Evolutionary conservation across 2,329 filamentous ascomycete species (phyloP).

Genomic region (Colletotrichum scovillei): DNA sequence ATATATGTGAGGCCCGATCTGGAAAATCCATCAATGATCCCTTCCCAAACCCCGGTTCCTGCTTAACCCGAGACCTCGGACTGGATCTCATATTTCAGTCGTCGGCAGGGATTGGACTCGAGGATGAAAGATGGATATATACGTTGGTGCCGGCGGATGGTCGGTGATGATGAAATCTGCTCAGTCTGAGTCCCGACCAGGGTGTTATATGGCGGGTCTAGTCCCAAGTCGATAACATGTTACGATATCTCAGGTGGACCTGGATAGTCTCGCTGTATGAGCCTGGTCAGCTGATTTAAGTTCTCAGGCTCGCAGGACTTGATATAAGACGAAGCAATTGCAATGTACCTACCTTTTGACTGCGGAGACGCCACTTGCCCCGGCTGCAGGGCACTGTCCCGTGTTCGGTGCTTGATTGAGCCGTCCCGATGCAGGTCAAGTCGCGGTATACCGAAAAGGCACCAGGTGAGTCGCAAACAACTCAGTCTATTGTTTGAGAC

Average conservation of each 20-base stretch:
- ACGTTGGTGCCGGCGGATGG: conserved; percentile 21
- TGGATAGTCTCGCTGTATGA: conserved; percentile 11
- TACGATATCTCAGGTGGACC: conserved; percentile 22
- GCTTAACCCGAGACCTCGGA: conserved; percentile 34
- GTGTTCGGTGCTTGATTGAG: conserved; percentile 18
- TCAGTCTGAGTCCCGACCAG: conserved; percentile 27
- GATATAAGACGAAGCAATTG: conserved; percentile 27
- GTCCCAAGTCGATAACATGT: conserved; percentile 27
- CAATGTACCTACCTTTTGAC: conserved; percentile 28
- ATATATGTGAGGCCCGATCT: conserved; percentile 41
- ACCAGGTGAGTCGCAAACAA: conserved; percentile 13
- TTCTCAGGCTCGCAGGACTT: conserved; percentile 2
- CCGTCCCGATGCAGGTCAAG: conserved; percentile 15
- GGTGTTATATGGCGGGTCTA: conserved; percentile 13
- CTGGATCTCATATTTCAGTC: conserved; percentile 36
- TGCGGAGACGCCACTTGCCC: conserved; percentile 31
- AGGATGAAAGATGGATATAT: conserved; percentile 20
- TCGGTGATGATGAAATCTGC: conserved; percentile 31
- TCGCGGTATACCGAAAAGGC: background rate
- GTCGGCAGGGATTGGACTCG: conserved; percentile 22
- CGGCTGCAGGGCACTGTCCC: conserved; percentile 20
- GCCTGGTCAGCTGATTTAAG: conserved; percentile 19
- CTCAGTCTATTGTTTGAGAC: conserved; percentile 24
- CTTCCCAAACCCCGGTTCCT: conserved; percentile 40
- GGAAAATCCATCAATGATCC: conserved; percentile 37